phyloP scores from a whole-genome alignment of 2,329 filamentous ascomycete species.

The Cladobotryum mycophilum region DNA sequence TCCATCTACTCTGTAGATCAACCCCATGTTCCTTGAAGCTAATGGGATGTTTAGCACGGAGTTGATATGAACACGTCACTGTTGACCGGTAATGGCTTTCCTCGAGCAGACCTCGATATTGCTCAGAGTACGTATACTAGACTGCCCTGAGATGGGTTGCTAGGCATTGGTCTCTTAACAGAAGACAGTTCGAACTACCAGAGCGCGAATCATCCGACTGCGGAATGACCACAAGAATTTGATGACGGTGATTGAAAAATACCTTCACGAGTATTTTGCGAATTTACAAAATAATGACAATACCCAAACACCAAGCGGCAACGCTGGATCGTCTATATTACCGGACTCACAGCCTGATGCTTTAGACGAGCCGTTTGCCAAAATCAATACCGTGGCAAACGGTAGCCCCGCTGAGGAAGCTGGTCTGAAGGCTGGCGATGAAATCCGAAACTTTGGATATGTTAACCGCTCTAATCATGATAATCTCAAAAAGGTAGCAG shows the following conservation, averaged over 20 bases:
- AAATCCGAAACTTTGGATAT: slow-evolving; percentile 77
- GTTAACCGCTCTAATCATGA: slow-evolving; percentile 84
- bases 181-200: slow-evolving; percentile 77
- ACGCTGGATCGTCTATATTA: slow-evolving; percentile 24
- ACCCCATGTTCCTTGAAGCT: neutral
- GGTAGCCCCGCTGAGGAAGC: slow-evolving; percentile 77
- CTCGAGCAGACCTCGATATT: slow-evolving; percentile 88
- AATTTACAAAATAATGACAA: slow-evolving; percentile 50
- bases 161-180: slow-evolving; percentile 12
- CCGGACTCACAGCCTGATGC: slow-evolving; percentile 23
- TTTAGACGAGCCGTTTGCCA: slow-evolving; percentile 60
- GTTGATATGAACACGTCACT: slow-evolving; percentile 89
- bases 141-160: too few species aligned
- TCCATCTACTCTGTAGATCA: neutral
- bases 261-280: slow-evolving; percentile 88
- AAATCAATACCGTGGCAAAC: slow-evolving; percentile 74
- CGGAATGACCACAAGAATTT: slow-evolving; percentile 90
- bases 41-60: slow-evolving; percentile 60
- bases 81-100: slow-evolving; percentile 84
- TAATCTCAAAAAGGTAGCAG: slow-evolving; percentile 75
- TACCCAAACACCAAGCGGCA: slow-evolving; percentile 10
- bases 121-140: slow-evolving; percentile 65
- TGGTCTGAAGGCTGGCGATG: slow-evolving; percentile 73
- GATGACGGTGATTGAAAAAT: slow-evolving; percentile 76
- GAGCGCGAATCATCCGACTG: slow-evolving; percentile 80